Percentiles rank a stretch among this genome's conserved stretches.
These are phyloP conservation scores for Warburgia ugandensis DNA, from an alignment of 164 flowering plant species.

Conservation along the genomic window DNA sequence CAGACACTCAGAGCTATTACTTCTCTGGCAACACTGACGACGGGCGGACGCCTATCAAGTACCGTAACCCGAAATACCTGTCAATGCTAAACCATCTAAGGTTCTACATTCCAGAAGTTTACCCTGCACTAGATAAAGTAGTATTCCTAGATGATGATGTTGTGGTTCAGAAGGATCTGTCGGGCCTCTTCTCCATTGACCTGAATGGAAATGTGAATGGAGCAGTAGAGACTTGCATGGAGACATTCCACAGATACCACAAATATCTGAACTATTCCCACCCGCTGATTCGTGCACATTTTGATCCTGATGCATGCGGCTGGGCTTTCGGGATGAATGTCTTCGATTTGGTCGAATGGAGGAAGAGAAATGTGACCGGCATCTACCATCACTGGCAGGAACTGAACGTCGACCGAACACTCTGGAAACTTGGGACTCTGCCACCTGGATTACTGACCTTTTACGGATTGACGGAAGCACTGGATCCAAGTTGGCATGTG, in stretches of 20 bases:
- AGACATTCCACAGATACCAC: slow-evolving; percentile 80
- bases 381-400: slow-evolving; percentile 93
- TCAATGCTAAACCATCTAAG: slow-evolving; percentile 90
- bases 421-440: slow-evolving; percentile 88
- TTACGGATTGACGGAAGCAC: slow-evolving; percentile 67
- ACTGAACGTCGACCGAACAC: slow-evolving; percentile 56
- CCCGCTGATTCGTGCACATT: slow-evolving; percentile 60
- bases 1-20: slow-evolving; percentile 69
- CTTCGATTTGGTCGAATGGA: slow-evolving; percentile 79
- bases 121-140: slow-evolving; percentile 57
- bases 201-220: slow-evolving; percentile 80
- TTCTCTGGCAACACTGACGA: slow-evolving; percentile 53
- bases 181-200: slow-evolving; percentile 53
- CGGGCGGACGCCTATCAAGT: slow-evolving; percentile 64
- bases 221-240: slow-evolving; percentile 93
- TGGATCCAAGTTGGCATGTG: slow-evolving; percentile 73
- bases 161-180: slow-evolving; percentile 76
- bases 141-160: slow-evolving; percentile 89
- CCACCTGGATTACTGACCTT: slow-evolving; percentile 85
- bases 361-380: slow-evolving; percentile 68
- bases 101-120: slow-evolving; percentile 84
- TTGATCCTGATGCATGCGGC: slow-evolving; percentile 89
- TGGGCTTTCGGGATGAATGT: slow-evolving; percentile 96
- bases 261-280: slow-evolving; percentile 81
- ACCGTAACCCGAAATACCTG: slow-evolving; percentile 76